A percentile compares a stretch with the other conserved stretches of the same genome.
These are phyloP conservation scores for Diplodia intermedia DNA, from an alignment of 2,329 filamentous ascomycete species.

Conservation along the genomic window DNA sequence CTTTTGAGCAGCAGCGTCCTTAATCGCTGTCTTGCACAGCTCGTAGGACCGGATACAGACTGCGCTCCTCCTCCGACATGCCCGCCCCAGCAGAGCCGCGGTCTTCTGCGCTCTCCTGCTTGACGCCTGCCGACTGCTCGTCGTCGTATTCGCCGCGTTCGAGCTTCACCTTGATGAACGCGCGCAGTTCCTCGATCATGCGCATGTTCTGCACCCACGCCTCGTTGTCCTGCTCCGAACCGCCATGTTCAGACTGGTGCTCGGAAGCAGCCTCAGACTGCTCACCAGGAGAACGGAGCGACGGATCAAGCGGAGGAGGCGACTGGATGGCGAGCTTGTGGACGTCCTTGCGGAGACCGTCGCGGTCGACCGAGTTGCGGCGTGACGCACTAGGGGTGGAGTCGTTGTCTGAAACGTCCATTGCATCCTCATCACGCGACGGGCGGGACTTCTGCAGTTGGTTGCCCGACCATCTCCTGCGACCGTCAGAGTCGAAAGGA, in stretches of 20 bases:
- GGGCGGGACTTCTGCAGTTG: conserved; percentile 60
- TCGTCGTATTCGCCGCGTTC: conserved; percentile 59
- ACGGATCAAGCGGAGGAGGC: conserved; percentile 49
- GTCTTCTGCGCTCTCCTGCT: conserved; percentile 36
- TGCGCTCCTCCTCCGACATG: conserved; percentile 49
- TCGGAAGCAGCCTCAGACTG: conserved; percentile 45
- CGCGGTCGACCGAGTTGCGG: conserved; percentile 44
- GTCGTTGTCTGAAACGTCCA: conserved; percentile 51
- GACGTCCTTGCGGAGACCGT: conserved; percentile 48
- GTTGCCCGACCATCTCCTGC: conserved; percentile 67
- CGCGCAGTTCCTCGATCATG: conserved; percentile 66
- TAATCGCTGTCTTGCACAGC: conserved; percentile 51
- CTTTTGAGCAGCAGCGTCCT: conserved; percentile 1
- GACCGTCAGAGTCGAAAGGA: conserved; percentile 66
- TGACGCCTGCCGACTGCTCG: conserved; percentile 41
- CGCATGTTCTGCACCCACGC: conserved; percentile 70
- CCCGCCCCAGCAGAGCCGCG: conserved; percentile 39
- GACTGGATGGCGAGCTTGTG: conserved; percentile 50
- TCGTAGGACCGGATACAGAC: conserved; percentile 50
- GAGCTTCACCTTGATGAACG: conserved; percentile 63
- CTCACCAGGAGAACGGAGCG: conserved; percentile 48
- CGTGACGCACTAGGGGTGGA: conserved; percentile 44
- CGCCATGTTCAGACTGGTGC: conserved; percentile 36
- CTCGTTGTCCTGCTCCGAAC: conserved; percentile 48
- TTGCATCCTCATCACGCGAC: conserved; percentile 42